Conservation (phyloP, 2,329 filamentous ascomycete genomes). For the Ceratocystis papillata region DNA sequence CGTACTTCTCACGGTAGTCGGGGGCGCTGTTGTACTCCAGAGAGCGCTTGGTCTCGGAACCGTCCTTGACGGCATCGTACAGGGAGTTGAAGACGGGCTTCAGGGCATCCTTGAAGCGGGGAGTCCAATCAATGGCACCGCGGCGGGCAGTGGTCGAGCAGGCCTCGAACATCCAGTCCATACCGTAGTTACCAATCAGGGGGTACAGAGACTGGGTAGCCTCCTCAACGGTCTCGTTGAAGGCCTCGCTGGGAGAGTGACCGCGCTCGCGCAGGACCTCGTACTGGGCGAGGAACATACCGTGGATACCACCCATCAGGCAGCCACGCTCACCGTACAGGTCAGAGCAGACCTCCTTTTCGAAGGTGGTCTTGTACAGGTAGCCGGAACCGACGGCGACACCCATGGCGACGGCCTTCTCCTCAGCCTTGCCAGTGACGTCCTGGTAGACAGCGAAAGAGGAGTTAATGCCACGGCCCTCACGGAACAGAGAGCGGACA, state of each 20-base stretch:
- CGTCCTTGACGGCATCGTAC: constrained; percentile 84
- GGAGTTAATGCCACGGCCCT: constrained; percentile 99
- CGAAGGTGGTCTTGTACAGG: constrained; percentile 99
- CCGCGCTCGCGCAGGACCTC: constrained; percentile 98
- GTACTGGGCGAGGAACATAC: constrained; percentile 99
- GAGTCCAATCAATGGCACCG: constrained; percentile 97
- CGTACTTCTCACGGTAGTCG: constrained; percentile 95
- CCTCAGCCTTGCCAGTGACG: constrained; percentile 92
- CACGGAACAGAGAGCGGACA: constrained; percentile 95
- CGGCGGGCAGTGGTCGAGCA: constrained; percentile 98
- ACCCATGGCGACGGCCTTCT: constrained; percentile 93
- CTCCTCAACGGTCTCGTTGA: constrained; percentile 99
- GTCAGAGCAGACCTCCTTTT: constrained; percentile 99
- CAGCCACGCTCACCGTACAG: constrained; percentile 99
- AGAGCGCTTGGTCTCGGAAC: constrained; percentile 88
- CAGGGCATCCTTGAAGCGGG: constrained; percentile 91
- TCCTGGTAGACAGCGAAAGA: constrained; percentile 98
- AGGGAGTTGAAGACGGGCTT: constrained; percentile 98
- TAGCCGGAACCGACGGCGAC: constrained; percentile 96
- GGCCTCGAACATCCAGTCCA: constrained; percentile 99
- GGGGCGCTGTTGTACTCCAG: constrained; percentile 93
- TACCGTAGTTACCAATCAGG: constrained; percentile 90
- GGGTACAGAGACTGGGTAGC: constrained; percentile 97
- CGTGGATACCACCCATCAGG: constrained; percentile 99
- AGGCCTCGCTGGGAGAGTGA: constrained; percentile 94